phyloP scores from a whole-genome alignment of 1,284 basidiomycete genomes.

The Leccinum colubrinum region DNA sequence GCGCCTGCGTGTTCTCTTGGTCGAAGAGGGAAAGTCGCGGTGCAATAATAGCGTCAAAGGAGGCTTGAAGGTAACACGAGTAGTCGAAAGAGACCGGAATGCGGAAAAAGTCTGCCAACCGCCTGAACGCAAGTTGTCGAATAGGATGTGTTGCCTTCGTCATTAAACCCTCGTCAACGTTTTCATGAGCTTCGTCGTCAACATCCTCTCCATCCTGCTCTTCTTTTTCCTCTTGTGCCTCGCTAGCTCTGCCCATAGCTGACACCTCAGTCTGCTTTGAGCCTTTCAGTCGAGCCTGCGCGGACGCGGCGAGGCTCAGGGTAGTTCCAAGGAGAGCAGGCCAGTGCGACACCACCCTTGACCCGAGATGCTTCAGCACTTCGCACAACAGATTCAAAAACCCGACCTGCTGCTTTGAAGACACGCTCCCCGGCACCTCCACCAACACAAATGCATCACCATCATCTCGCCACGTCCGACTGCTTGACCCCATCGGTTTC shows the following conservation, averaged over 20 bases:
- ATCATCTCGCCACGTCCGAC: constrained; percentile 23
- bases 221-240: constrained; percentile 39
- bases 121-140: constrained; percentile 83
- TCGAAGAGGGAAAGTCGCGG: constrained; percentile 79
- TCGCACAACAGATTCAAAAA: constrained; percentile 86
- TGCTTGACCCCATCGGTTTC: constrained; percentile 58
- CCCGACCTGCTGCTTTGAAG: constrained; percentile 77
- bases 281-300: constrained; percentile 48
- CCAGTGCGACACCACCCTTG: constrained; percentile 70
- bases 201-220: constrained; percentile 35
- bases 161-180: constrained; percentile 36
- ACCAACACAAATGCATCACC: constrained; percentile 27
- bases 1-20: constrained; percentile 89
- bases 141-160: constrained; percentile 58
- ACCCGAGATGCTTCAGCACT: constrained; percentile 77
- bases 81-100: constrained; percentile 75
- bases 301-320: constrained; percentile 61
- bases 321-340: constrained; percentile 67
- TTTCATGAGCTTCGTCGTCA: constrained; percentile 25
- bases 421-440: constrained; percentile 35
- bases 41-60: constrained; percentile 76
- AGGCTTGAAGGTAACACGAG: constrained; percentile 61
- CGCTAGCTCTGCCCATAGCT: constrained; percentile 20
- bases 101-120: constrained; percentile 88
- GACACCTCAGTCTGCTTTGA: constrained; percentile 17